These are phyloP conservation scores for Pilatotrama ljubarskyi DNA, from an alignment of 768 basidiomycete genomes.

Conservation along the genomic window DNA sequence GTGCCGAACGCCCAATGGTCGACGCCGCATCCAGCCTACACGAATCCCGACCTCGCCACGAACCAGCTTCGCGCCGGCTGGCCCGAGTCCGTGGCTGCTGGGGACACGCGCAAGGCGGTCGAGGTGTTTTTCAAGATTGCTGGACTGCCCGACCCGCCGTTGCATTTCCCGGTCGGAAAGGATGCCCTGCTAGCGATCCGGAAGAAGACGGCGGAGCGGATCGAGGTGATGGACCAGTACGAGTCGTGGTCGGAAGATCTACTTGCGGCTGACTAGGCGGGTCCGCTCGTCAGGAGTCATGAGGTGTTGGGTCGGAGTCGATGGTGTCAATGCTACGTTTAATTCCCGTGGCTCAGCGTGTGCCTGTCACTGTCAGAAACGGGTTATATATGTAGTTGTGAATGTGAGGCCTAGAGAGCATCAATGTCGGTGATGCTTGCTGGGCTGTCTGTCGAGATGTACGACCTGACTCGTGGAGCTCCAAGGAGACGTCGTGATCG, in stretches of 20 bases:
- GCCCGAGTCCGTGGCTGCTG: slow-evolving; percentile 2
- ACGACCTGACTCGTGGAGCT: too few species aligned
- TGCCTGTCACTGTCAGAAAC: too few species aligned
- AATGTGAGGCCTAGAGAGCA: too few species aligned
- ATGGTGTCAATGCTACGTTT: too few species aligned
- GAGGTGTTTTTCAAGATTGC: slow-evolving; percentile 23
- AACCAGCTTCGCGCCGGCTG: not conserved
- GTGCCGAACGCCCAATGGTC: not conserved
- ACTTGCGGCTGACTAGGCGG: not conserved
- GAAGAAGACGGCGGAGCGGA: not conserved
- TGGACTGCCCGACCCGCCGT: slow-evolving; percentile 19
- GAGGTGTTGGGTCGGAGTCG: too few species aligned
- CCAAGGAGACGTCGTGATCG: too few species aligned
- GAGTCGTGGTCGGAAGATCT: slow-evolving; percentile 4
- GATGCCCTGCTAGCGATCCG: not conserved
- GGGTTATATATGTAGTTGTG: too few species aligned
- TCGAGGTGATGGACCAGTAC: not conserved
- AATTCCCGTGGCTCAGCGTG: too few species aligned
- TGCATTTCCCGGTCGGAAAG: slow-evolving; percentile 10
- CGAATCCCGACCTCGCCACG: not conserved
- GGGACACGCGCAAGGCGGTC: slow-evolving; percentile 23
- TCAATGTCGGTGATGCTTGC: too few species aligned
- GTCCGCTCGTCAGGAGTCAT: too few species aligned
- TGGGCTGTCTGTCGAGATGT: too few species aligned
- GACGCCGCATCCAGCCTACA: slow-evolving; percentile 22